These are phyloP conservation scores for Eimeria brunetti DNA, from an alignment of 169 alveolate species.

Conservation along the genomic window DNA sequence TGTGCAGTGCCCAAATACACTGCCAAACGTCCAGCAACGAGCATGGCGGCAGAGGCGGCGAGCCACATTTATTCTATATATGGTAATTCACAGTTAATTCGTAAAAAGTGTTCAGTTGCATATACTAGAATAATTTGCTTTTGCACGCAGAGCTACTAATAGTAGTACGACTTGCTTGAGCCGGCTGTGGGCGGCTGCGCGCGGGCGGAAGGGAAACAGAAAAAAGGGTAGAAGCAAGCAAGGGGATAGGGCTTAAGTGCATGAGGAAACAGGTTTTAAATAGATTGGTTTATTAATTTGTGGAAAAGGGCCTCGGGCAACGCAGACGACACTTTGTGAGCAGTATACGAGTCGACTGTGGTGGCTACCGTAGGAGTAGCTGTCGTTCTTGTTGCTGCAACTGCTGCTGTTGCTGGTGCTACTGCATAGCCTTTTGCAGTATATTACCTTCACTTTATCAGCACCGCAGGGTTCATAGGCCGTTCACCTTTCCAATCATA, in stretches of 20 bases:
- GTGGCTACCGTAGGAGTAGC: constrained; percentile 52
- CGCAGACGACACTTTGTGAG: constrained; percentile 45
- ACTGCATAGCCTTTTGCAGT: not conserved
- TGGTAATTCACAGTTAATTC: not conserved
- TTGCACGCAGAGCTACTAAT: not conserved
- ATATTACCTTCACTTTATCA: not conserved
- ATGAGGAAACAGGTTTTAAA: not conserved
- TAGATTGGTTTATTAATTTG: not conserved
- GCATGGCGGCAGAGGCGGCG: not conserved
- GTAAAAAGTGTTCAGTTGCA: not conserved
- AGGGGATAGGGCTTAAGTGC: not conserved
- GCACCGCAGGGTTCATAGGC: not conserved
- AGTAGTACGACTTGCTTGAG: not conserved
- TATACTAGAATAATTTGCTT: not conserved
- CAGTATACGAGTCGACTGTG: constrained; percentile 11
- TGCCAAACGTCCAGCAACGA: not conserved
- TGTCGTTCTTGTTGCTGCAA: not conserved
- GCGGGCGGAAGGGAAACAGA: constrained; percentile 6
- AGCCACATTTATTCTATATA: not conserved
- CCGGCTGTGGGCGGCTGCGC: constrained; percentile 23
- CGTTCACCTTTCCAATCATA: not conserved
- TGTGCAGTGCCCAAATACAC: not conserved
- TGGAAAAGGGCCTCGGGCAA: not conserved
- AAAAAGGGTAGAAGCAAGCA: not conserved
- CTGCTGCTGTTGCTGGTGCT: constrained; percentile 49